These are phyloP conservation scores for Rutstroemia sp. DNA, from an alignment of 2,329 filamentous ascomycete species.

Conservation along the genomic window DNA sequence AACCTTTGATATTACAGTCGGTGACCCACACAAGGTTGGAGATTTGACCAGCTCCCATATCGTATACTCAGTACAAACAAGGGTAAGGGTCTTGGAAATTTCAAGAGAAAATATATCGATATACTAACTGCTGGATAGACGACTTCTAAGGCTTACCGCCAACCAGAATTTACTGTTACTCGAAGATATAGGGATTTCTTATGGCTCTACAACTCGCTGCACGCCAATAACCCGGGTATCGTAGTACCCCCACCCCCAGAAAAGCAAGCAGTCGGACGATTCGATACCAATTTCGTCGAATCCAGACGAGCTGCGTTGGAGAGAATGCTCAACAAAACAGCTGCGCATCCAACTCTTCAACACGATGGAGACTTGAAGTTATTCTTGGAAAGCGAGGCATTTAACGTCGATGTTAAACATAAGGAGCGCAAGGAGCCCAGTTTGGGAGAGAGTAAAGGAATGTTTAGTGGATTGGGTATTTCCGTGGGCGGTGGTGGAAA, in stretches of 20 bases:
- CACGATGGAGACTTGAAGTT: slow-evolving; percentile 92
- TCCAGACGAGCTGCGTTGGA: slow-evolving; percentile 84
- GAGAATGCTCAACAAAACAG: slow-evolving; percentile 96
- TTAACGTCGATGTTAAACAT: slow-evolving; percentile 96
- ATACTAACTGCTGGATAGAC: slow-evolving; percentile 48
- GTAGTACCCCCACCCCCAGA: slow-evolving; percentile 94
- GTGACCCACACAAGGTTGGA: slow-evolving; percentile 96
- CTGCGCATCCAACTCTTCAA: slow-evolving; percentile 80
- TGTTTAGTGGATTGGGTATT: slow-evolving; percentile 78
- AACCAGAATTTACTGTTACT: slow-evolving; percentile 87
- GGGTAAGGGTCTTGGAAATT: slow-evolving; percentile 44
- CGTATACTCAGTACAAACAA: slow-evolving; percentile 91
- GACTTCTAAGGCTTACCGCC: slow-evolving; percentile 89
- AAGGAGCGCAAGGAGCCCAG: slow-evolving; percentile 87
- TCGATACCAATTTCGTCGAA: slow-evolving; percentile 95
- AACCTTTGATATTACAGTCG: slow-evolving; percentile 81
- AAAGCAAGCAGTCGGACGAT: slow-evolving; percentile 94
- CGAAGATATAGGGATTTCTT: slow-evolving; percentile 93
- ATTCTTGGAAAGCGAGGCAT: slow-evolving; percentile 92
- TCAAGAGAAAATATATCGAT: neutral
- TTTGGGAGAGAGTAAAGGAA: slow-evolving; percentile 83
- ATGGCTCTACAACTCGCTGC: slow-evolving; percentile 93
- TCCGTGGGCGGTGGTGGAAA: slow-evolving; percentile 72
- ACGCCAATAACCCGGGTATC: slow-evolving; percentile 89
- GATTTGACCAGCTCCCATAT: slow-evolving; percentile 96